Conservation (phyloP, 1,139 yeast species). For the Suzukiozyma palmioleophila region DNA sequence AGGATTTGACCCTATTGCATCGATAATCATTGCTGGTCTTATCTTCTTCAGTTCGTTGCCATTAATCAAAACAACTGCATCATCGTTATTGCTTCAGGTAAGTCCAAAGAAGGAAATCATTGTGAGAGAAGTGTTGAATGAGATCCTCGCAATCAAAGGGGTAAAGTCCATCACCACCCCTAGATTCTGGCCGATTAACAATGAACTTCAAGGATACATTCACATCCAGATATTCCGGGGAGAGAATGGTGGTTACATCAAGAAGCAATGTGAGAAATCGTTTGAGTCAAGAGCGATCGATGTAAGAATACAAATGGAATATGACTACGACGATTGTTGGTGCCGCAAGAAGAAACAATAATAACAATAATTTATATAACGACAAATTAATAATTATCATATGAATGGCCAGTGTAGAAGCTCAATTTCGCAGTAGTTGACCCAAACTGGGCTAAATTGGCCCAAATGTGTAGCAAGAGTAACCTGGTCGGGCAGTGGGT, state of each 20-base stretch:
- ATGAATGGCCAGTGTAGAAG: too few species aligned
- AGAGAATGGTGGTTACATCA: constrained; percentile 59
- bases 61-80: constrained; percentile 73
- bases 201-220: constrained; percentile 51
- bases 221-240: constrained; percentile 69
- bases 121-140: constrained; percentile 61
- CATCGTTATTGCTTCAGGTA: constrained; percentile 63
- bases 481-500: too few species aligned
- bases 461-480: too few species aligned
- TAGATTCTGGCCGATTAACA: constrained; percentile 78
- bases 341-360: constrained; percentile 25
- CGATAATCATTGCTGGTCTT: constrained; percentile 76
- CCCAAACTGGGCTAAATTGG: too few species aligned
- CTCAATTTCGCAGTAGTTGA: too few species aligned
- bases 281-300: constrained; percentile 32
- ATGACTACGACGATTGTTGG: constrained; percentile 58
- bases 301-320: constrained; percentile 59
- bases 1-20: constrained; percentile 89
- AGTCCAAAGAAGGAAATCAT: constrained; percentile 50
- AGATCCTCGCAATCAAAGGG: constrained; percentile 68
- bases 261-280: constrained; percentile 55
- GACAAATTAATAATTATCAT: too few species aligned
- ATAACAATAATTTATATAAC: not conserved
- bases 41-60: constrained; percentile 84
- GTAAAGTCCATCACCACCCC: constrained; percentile 84